These are phyloP conservation scores for Limtongia smithiae DNA, from an alignment of 805 yeast species.

Conservation along the genomic window DNA sequence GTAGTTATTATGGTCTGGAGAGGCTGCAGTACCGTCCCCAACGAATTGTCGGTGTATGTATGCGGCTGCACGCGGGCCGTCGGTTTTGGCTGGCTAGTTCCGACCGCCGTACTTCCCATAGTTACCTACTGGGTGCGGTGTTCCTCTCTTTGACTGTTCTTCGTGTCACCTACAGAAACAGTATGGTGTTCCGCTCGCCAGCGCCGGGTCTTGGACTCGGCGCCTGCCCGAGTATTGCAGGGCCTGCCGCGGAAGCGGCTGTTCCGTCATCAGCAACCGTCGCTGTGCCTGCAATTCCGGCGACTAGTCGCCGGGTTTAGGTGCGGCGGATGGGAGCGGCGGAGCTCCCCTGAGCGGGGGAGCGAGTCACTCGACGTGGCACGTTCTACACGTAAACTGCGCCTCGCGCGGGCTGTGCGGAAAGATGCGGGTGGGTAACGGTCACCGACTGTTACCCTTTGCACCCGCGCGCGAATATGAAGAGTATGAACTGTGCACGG, in stretches of 20 bases:
- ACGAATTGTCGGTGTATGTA: neutral
- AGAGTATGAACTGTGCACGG: too few relatives aligned
- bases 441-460: too few relatives aligned
- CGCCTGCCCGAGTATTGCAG: constrained; percentile 27
- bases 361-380: neutral
- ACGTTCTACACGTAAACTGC: too few relatives aligned
- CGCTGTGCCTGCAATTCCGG: neutral
- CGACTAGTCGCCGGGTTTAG: constrained; percentile 3
- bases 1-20: constrained; percentile 12
- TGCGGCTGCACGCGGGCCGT: neutral
- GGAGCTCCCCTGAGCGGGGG: neutral
- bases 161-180: too few relatives aligned
- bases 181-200: neutral
- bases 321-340: constrained; percentile 7
- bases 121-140: neutral
- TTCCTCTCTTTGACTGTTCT: neutral
- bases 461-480: too few relatives aligned
- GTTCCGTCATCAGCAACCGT: constrained; percentile 21
- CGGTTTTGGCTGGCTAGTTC: neutral
- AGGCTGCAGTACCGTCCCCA: neutral
- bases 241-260: constrained; percentile 29
- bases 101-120: too few relatives aligned
- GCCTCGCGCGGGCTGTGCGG: too few relatives aligned
- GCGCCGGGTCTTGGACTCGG: neutral
- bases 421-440: too few relatives aligned